Evolutionary conservation across 2,329 filamentous ascomycete species (phyloP).

Genomic region (Xylariaceae sp.): DNA sequence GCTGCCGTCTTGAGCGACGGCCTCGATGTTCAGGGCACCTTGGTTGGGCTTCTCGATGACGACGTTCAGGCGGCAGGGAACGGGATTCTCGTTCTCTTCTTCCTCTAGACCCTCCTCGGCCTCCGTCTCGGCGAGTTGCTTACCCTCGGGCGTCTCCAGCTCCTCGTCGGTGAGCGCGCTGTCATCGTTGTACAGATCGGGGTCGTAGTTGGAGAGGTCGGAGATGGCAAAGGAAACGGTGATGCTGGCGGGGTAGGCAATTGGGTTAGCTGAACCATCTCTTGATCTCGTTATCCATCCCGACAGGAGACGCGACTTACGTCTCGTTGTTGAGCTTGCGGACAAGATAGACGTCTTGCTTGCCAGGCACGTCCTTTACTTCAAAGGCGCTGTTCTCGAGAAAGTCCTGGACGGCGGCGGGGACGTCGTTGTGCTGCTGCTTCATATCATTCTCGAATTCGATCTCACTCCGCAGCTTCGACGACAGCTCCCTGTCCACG

Average conservation of each 20-base stretch:
- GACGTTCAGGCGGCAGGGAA: constrained; percentile 80
- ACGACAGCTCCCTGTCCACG: constrained; percentile 76
- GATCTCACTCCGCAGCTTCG: constrained; percentile 82
- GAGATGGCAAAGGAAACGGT: constrained; percentile 80
- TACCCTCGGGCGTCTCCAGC: constrained; percentile 39
- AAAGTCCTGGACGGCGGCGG: constrained; percentile 80
- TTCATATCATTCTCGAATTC: constrained; percentile 79
- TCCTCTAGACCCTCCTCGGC: constrained; percentile 51
- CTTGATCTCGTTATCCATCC: constrained; percentile 13
- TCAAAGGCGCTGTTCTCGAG: constrained; percentile 80
- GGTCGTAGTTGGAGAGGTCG: constrained; percentile 67
- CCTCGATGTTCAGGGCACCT: constrained; percentile 83
- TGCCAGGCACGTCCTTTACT: constrained; percentile 74
- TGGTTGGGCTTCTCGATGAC: constrained; percentile 83
- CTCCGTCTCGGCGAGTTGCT: constrained; percentile 51
- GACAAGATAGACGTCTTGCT: constrained; percentile 82
- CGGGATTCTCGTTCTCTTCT: constrained; percentile 51
- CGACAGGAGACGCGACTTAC: constrained; percentile 47
- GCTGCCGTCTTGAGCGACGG: constrained; percentile 77
- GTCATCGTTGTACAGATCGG: constrained; percentile 56
- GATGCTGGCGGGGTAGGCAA: constrained; percentile 48
- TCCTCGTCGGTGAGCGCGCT: constrained; percentile 50
- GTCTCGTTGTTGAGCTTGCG: constrained; percentile 84
- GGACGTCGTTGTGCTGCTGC: constrained; percentile 64
- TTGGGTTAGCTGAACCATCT: constrained; percentile 19